Evolutionary conservation across 2,329 filamentous ascomycete species (phyloP).

Genomic region (Macrophomina phaseolina): DNA sequence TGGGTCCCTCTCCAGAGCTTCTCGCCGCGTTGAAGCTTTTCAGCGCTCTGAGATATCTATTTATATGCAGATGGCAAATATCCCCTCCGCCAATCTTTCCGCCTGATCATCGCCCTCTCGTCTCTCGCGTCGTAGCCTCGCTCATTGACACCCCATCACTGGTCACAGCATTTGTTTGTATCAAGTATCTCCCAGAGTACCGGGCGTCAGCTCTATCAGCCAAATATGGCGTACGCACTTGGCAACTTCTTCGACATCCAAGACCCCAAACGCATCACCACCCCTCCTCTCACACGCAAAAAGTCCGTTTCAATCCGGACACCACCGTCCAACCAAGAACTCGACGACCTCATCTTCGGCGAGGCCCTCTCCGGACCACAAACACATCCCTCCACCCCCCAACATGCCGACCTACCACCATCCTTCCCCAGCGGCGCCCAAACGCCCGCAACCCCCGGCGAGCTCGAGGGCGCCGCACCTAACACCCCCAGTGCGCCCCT

Average conservation of each 20-base stretch:
- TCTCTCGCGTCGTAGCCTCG: no score
- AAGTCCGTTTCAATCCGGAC: constrained; percentile 7
- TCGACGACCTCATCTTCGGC: constrained; percentile 24
- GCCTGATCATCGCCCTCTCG: no score
- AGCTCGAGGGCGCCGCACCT: constrained; percentile 60
- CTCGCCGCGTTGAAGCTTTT: no score
- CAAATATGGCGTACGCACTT: constrained; percentile 2
- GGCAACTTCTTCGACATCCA: constrained; percentile 21
- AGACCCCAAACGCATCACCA: constrained; percentile 14
- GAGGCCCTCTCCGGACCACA: background rate
- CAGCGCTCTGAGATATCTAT: no score
- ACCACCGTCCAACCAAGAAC: constrained; percentile 9
- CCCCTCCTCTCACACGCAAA: constrained; percentile 1
- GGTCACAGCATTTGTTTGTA: background rate
- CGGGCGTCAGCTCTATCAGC: no score
- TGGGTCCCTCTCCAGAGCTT: background rate
- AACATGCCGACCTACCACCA: background rate
- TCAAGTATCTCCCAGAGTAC: background rate
- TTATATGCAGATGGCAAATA: no score
- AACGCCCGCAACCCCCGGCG: constrained; percentile 36
- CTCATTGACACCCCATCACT: no score
- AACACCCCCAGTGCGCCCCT: constrained; percentile 54
- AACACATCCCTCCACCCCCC: background rate
- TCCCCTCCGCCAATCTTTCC: no score
- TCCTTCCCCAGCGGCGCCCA: constrained; percentile 30